Base-by-base conservation (phyloP, 2,329 filamentous ascomycete genomes). In the Penicillium italicum region DNA sequence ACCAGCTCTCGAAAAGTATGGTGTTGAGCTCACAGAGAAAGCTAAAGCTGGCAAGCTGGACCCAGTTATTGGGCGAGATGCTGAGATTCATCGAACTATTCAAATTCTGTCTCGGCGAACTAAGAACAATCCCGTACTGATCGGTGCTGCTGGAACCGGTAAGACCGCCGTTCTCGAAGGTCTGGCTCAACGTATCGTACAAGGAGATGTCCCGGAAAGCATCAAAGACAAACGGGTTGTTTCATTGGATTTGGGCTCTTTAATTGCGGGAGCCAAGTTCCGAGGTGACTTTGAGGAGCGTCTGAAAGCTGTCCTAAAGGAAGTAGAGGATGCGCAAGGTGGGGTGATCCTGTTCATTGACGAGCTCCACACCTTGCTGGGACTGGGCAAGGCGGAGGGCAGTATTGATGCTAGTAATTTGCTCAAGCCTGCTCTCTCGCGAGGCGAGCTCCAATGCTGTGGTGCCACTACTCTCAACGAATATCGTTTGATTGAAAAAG, bases 361-460 rank as follows among this genome's bases (percentile, higher is more conserved):
- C 68, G 94, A 97, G 70, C 77, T 97, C 38, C 94, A 99, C 71
- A 96, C 88, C 1, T 79, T 99, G 0, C 84, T 97, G 2, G 94
- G 94, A 0, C 80, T 97, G 6, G 94, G 94, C 20, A 97, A 97
- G 74, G 90, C 91, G 0, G 93, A 97, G 75, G 94, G 94, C 5
- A 96, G 91, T 40, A 96, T 97, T 60, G 94, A 99, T 76, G 94
- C 94, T 0, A 96, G 90, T 61, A 97, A 97, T 70, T 79, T 97
- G 7, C 79, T 97, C 44, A 99, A 97, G 74, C 94, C 94, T 26
- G 91, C 93, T 0, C 77, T 97, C n/a, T 91, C 91, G 0, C 82
- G 94, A 61, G 94, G 94, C 38, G 92, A 97, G 61, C 81, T 97
- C 5, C 94, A 97, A 74, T 96, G 92, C 76, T 96, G 91, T 67